phyloP scores from a whole-genome alignment of 192 early-diverging fungal genomes.

The Geosiphon pyriformis region DNA sequence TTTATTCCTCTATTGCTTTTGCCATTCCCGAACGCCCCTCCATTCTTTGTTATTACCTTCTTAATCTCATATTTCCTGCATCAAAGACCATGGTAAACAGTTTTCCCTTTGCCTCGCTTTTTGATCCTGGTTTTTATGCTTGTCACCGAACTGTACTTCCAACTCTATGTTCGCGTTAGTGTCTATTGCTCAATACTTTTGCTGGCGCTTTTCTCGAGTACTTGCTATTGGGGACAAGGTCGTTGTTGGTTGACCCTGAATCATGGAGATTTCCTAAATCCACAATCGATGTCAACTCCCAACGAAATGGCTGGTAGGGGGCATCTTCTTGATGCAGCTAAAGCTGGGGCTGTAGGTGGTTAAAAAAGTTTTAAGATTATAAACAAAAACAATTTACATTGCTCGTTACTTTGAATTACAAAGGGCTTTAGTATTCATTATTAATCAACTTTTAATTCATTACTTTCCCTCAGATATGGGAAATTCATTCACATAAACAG shows the following conservation, averaged over 20 bases:
- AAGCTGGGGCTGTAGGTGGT: too few species aligned
- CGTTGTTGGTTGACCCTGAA: slow-evolving; percentile 56
- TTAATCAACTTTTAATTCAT: too few species aligned
- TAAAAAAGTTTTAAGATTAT: too few species aligned
- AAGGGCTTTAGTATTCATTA: too few species aligned
- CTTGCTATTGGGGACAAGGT: slow-evolving; percentile 58
- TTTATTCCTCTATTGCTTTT: slow-evolving; percentile 53
- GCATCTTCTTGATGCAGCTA: slow-evolving; percentile 3
- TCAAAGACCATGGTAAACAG: slow-evolving; percentile 52
- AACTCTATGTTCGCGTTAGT: too few species aligned
- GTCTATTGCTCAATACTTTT: slow-evolving; percentile 52
- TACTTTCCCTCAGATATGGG: too few species aligned
- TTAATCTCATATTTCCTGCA: slow-evolving; percentile 52
- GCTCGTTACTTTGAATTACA: too few species aligned
- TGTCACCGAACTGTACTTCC: too few species aligned
- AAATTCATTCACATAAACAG: too few species aligned
- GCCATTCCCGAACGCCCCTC: slow-evolving; percentile 55
- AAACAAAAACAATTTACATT: too few species aligned
- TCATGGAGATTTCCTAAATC: slow-evolving; percentile 31
- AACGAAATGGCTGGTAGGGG: slow-evolving; percentile 16
- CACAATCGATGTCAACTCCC: slow-evolving; percentile 8
- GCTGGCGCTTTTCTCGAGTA: slow-evolving; percentile 50
- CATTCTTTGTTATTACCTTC: slow-evolving; percentile 50
- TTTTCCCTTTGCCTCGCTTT: too few species aligned
- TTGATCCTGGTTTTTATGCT: too few species aligned